Evolutionary conservation across 352 stramenopile species (phyloP), one percentile per base, ranked within the genome.

Genomic region (Phytopythium sindhum): DNA sequence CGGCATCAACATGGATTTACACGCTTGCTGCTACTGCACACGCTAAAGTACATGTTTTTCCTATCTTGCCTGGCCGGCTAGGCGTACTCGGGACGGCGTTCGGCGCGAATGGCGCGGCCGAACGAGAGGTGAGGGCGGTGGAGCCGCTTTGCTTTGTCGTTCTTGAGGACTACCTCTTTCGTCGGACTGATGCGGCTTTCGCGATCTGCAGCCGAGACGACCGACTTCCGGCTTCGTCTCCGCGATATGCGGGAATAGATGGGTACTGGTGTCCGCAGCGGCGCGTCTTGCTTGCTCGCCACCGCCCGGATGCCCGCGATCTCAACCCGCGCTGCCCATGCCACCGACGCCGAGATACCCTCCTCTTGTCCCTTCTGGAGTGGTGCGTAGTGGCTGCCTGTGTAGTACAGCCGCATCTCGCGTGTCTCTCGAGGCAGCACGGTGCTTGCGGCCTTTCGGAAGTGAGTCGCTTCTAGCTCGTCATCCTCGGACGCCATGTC

Each of bases 401-500:
- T 80, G 42, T 79, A 73, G 52, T 86, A 57, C 24, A 78, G 61
- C 60, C 72, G 75, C 21, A 72, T 72, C 60, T 88, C 74, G 21
- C 55, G 63, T 4, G 78, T 67, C 58, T 88, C 82, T 28, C 80
- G 80, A 31, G 77, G 66, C 23, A 77, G 33, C 60, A 91, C 78
- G 59, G 70, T 73, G 31, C 80, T 89, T 52, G 72, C 69, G 1
- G 74, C 78, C 60, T 89, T 87, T 61, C 85, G 85, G 19, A 88
- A 68, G 15, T 78, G 65, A 21, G 75, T 63, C 58, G 74, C 72
- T 64, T 86, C 78, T 33, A 81, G 17, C 42, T 24, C 42, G 21
- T 44, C 17, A 3, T 19, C 11, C 75, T 26, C 87, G 73, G 62
- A 84, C 75, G 42, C 17, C 73, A 74, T 58, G 10, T 75, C 73